Base-by-base conservation (phyloP, 179 eudicot species). In the Dionaea muscipula region DNA sequence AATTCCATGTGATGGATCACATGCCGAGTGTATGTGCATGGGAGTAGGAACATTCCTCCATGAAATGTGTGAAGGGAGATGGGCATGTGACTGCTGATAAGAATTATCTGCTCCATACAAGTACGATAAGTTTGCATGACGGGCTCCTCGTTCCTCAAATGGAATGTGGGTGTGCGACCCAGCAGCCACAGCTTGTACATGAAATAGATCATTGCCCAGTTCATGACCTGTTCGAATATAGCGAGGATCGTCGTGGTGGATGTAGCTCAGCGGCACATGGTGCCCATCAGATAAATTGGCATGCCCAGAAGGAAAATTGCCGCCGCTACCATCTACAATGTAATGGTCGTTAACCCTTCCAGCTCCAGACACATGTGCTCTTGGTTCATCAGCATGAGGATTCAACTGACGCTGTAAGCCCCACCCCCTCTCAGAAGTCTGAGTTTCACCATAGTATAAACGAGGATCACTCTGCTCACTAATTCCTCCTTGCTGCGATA, bases 321-420 rank as follows among this genome's bases (percentile, higher is more conserved):
- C 59, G 20, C 74, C 73, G 53, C 65, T 56, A 14, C 80, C 73
- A 67, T 76, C 89, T 38, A 80, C 45, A 27, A 76, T 50, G 56
- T 73, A 80, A 53, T 71, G 78, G 35, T 85, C 94, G 46, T 66
- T 73, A 43, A 74, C 51, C 68, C 85, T 80, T 58, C 80, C 94
- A 60, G 75, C 63, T 53, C 73, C 82, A 65, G 89, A 56, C 37
- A 75, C 49, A 40, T 61, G 81, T 38, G 63, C 54, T 56, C 85
- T 71, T 20, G 70, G 72, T 62, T 85, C 94, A 58, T 85, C 94
- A 48, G 59, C 56, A 36, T 74, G 62, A 38, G 75, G 62, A 64
- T 43, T 72, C 51, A 70, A 39, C 61, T 67, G 81, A 72, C 72
- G 78, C 55, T 68, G 81, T 49, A 75, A 28, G 39, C 58, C 56